A percentile compares a stretch with the other conserved stretches of the same genome.
Conservation (phyloP, 768 basidiomycete genomes). For the Daedaleopsis nitida region DNA sequence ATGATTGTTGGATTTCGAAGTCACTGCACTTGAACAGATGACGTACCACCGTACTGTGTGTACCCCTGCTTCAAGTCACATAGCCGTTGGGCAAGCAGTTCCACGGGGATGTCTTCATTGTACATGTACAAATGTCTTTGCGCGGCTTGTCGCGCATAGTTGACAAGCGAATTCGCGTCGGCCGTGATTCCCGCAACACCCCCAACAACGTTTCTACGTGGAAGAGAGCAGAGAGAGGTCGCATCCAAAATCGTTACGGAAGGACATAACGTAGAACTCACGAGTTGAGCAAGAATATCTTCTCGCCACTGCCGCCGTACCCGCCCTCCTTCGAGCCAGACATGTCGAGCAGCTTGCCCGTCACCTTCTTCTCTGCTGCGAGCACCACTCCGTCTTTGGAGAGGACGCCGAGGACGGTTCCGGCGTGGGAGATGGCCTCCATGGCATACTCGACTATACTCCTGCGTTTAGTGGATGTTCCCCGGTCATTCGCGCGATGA, state of each 20-base stretch:
- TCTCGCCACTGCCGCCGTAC: constrained; percentile 96
- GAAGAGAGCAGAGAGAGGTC: not conserved
- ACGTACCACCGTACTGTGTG: constrained; percentile 90
- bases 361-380: constrained; percentile 97
- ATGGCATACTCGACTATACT: constrained; percentile 95
- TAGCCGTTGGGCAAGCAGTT: constrained; percentile 88
- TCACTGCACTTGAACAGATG: not conserved
- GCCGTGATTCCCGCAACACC: constrained; percentile 96
- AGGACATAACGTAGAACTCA: constrained; percentile 39
- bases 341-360: constrained; percentile 94
- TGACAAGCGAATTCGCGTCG: constrained; percentile 96
- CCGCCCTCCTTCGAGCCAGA: constrained; percentile 83
- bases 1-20: not conserved
- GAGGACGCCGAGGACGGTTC: constrained; percentile 89
- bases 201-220: constrained; percentile 83
- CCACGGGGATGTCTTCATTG: constrained; percentile 98
- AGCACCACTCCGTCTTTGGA: constrained; percentile 91
- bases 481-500: constrained; percentile 1
- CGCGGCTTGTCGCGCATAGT: constrained; percentile 89
- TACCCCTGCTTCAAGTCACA: constrained; percentile 99
- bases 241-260: not conserved
- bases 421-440: constrained; percentile 97
- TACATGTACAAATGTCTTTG: constrained; percentile 87
- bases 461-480: constrained; percentile 1
- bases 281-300: constrained; percentile 95